These are phyloP conservation scores for Cajanus cajan DNA, from an alignment of 306 rosid species.

Conservation along the genomic window DNA sequence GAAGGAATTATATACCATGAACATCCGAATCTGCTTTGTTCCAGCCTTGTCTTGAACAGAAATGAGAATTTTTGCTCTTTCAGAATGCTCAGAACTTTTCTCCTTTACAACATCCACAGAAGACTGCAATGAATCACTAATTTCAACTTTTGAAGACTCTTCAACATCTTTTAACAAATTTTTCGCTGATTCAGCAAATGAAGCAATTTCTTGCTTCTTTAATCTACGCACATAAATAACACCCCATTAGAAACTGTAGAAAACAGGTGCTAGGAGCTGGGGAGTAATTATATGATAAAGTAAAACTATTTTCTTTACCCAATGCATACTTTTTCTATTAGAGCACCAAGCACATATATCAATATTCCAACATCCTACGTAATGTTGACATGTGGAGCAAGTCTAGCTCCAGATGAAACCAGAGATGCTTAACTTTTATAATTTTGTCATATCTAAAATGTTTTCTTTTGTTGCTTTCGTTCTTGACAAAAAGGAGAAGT, in stretches of 20 bases:
- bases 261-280: not conserved
- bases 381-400: not conserved
- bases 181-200: conserved; percentile 67
- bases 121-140: conserved; percentile 30
- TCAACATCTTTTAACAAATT: conserved; percentile 48
- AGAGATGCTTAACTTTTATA: not conserved
- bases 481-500: not conserved
- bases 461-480: not conserved
- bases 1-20: conserved; percentile 51
- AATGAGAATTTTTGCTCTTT: conserved; percentile 70
- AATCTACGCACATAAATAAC: conserved; percentile 46
- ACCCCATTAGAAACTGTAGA: not conserved
- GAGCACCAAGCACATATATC: not conserved
- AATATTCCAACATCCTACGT: not conserved
- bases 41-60: conserved; percentile 76
- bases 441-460: not conserved
- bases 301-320: conserved; percentile 9
- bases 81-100: conserved; percentile 46
- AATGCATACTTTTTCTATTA: not conserved
- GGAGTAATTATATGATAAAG: not conserved
- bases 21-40: conserved; percentile 68
- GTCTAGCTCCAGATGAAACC: conserved; percentile 4
- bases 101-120: conserved; percentile 37
- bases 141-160: conserved; percentile 54
- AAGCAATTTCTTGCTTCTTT: conserved; percentile 71